Evolutionary conservation across 495 filamentous ascomycete species (phyloP), one percentile per base, ranked within the genome.

Genomic region (Sporormia fimetaria): DNA sequence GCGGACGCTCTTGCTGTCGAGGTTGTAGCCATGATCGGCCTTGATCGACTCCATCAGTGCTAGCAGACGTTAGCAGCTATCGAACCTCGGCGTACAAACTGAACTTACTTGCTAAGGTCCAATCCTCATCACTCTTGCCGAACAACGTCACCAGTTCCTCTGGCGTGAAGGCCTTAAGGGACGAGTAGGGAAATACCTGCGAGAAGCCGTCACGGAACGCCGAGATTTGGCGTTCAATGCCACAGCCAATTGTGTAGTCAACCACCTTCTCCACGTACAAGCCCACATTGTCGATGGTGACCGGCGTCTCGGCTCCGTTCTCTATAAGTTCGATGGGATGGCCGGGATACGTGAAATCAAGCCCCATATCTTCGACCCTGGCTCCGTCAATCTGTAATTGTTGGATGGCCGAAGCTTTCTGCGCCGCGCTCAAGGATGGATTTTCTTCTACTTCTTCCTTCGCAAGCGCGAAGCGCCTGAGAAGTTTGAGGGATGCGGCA

Each of bases 11-110:
- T 80, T 85, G 69, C 92, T 96, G 52, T 99, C 92, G 78, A 99
- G 90, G 50, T 96, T 96, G 68, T 85, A 99, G 3, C 92, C 92
- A 58, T 99, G 92, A 55, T 99, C 92, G n/a, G 92, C 92, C 67
- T 96, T 99, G 63, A 99, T 87, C 2, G 88, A 94, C 57, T 99
- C 92, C 75, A 88, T 93, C 17, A 98, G 70, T 25, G 90, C 84
- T 92, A 55, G 5, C 49, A 16, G 6, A 23, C 7, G 32, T 44
- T 38, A 54, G 21, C 14, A 48, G 25, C 10, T 22, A 7, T 9
- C 2, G 21, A 12, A n/a, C 3, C 8, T 20, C 25, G 28, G 11
- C 8, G 33, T 10, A 26, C 28, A 26, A 16, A 12, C 24, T 14
- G 24, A 44, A 65, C 82, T 75, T 74, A 87, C 83, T 96, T 60